phyloP scores from a whole-genome alignment of 176 grass and related monocot species.

The Triticum dicoccoides region DNA sequence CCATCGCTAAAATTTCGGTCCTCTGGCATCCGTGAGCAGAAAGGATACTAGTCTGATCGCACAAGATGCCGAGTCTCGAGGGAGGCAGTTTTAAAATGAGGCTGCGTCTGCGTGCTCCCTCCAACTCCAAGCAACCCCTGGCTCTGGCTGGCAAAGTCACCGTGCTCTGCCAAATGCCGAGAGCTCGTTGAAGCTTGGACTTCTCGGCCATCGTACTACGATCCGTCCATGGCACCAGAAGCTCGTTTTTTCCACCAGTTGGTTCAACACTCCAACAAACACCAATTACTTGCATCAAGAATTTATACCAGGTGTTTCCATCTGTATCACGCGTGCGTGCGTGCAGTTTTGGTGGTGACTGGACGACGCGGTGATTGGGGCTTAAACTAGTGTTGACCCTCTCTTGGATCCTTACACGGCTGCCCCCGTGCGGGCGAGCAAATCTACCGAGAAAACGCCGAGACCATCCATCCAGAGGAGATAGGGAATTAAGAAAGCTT shows the following conservation, averaged over 20 bases:
- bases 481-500: slow-evolving; percentile 20
- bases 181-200: slow-evolving; percentile 20
- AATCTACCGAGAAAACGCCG: slow-evolving; percentile 22
- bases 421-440: slow-evolving; percentile 30
- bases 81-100: slow-evolving; percentile 34
- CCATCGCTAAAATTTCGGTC: not conserved
- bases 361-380: not conserved
- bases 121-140: slow-evolving; percentile 48
- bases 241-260: slow-evolving; percentile 9
- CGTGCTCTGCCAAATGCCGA: not conserved
- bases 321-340: not conserved
- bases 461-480: not conserved
- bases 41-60: not conserved
- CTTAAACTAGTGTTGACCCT: slow-evolving; percentile 44
- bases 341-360: not conserved
- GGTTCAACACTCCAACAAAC: slow-evolving; percentile 9
- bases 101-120: slow-evolving; percentile 27
- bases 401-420: slow-evolving; percentile 47
- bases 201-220: slow-evolving; percentile 27
- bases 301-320: not conserved
- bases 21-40: slow-evolving; percentile 7
- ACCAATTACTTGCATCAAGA: not conserved
- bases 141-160: not conserved
- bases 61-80: slow-evolving; percentile 15
- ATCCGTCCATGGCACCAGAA: not conserved